Percentiles rank a stretch among this genome's conserved stretches.
Evolutionary conservation across 805 yeast species (phyloP).

Genomic region (Candida sphagnicola): DNA sequence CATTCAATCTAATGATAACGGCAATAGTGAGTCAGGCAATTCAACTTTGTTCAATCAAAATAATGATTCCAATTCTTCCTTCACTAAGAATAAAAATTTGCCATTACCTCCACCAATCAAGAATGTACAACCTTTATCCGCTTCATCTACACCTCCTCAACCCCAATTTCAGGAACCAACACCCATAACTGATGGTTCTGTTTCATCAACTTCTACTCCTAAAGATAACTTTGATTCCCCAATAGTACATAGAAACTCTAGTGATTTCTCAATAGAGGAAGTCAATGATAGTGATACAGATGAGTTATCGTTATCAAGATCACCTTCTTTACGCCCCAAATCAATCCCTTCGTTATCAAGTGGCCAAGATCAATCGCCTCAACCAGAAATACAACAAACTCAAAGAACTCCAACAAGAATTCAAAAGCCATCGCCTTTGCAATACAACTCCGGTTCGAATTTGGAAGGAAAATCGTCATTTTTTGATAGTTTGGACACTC

Average conservation of each 20-base stretch:
- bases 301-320: constrained; percentile 2
- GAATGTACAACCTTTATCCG: neutral
- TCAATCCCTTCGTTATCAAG: neutral
- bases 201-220: neutral
- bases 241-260: neutral
- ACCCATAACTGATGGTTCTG: neutral
- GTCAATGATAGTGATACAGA: constrained; percentile 30
- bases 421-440: constrained; percentile 1
- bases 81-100: constrained; percentile 11
- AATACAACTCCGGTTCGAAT: neutral
- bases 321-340: constrained; percentile 2
- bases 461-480: constrained; percentile 13
- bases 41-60: constrained; percentile 1
- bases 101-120: constrained; percentile 12
- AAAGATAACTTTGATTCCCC: neutral
- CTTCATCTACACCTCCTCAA: neutral
- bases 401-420: neutral
- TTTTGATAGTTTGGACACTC: constrained; percentile 16
- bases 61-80: constrained; percentile 6
- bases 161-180: constrained; percentile 1
- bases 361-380: neutral
- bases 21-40: constrained; percentile 2
- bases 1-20: neutral
- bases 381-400: neutral
- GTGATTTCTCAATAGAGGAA: constrained; percentile 38